A percentile compares a stretch with the other conserved stretches of the same genome.
Conservation (phyloP, 2,329 filamentous ascomycete genomes). For the Diplodia intermedia region DNA sequence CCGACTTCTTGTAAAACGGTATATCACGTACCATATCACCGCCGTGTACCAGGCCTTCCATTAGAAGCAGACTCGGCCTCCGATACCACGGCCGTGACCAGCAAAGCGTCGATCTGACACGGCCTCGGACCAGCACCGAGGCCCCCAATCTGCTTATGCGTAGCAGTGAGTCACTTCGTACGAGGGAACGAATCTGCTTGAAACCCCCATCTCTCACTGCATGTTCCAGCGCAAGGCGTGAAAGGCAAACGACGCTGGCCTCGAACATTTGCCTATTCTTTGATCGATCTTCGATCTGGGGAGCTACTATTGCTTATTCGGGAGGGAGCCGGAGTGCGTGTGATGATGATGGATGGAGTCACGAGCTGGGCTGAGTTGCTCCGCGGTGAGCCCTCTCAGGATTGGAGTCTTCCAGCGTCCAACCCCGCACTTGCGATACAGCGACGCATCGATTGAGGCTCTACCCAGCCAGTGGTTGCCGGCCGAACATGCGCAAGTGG, state of each 20-base stretch:
- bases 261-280: neutral
- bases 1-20: neutral
- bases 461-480: slow-evolving; percentile 6
- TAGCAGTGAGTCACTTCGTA: no score
- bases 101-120: no score
- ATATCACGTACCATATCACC: no score
- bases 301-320: neutral
- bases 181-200: no score
- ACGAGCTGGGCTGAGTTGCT: neutral
- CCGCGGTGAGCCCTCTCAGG: neutral
- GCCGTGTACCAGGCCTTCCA: no score
- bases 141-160: no score
- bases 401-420: neutral
- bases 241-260: neutral
- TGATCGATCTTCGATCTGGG: neutral
- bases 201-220: neutral
- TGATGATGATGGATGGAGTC: neutral
- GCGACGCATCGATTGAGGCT: neutral
- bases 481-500: neutral
- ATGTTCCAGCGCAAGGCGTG: neutral
- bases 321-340: neutral
- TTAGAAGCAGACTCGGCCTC: no score
- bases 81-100: no score
- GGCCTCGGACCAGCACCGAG: no score
- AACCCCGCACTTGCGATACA: slow-evolving; percentile 2